phyloP scores from a whole-genome alignment of 108 stramenopile species.

The Cyclostephanos tholiformis region DNA sequence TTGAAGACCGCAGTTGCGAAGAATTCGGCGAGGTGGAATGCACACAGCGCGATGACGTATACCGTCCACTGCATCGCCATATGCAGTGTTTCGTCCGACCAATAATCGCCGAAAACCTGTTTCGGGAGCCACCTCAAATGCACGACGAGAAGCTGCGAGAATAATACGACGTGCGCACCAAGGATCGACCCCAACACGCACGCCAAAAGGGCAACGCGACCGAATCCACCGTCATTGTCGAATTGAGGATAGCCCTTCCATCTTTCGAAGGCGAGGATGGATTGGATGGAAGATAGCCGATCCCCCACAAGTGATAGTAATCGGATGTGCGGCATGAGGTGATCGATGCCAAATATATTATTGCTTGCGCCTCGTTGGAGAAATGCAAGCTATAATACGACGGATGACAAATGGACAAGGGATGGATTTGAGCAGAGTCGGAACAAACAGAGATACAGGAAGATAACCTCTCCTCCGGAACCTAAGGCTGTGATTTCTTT shows the following conservation, averaged over 20 bases:
- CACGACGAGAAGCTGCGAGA: constrained; percentile 15
- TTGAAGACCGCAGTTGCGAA: constrained; percentile 80
- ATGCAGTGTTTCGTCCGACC: constrained; percentile 23
- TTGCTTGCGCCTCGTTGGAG: too few relatives aligned
- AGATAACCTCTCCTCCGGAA: too few relatives aligned
- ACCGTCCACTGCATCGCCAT: constrained; percentile 70
- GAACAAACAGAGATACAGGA: too few relatives aligned
- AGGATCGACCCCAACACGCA: constrained; percentile 49
- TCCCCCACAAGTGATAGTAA: constrained; percentile 9
- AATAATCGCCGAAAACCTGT: constrained; percentile 10
- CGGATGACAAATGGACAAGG: too few relatives aligned
- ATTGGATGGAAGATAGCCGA: constrained; percentile 49
- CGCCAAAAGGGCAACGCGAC: constrained; percentile 56
- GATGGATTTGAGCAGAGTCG: too few relatives aligned
- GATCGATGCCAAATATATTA: constrained; percentile 1
- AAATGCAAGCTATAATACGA: too few relatives aligned
- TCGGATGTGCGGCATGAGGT: constrained; percentile 25
- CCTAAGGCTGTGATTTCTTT: too few relatives aligned
- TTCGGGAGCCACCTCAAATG: constrained; percentile 13
- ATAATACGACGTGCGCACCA: constrained; percentile 52
- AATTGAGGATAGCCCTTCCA: constrained; percentile 68
- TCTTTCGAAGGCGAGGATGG: constrained; percentile 60
- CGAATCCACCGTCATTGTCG: constrained; percentile 35
- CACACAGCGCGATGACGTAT: constrained; percentile 66
- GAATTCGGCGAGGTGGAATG: constrained; percentile 89